Evolutionary conservation across 257 asterid genomes (phyloP).

Genomic region (Przewalskia tangutica): DNA sequence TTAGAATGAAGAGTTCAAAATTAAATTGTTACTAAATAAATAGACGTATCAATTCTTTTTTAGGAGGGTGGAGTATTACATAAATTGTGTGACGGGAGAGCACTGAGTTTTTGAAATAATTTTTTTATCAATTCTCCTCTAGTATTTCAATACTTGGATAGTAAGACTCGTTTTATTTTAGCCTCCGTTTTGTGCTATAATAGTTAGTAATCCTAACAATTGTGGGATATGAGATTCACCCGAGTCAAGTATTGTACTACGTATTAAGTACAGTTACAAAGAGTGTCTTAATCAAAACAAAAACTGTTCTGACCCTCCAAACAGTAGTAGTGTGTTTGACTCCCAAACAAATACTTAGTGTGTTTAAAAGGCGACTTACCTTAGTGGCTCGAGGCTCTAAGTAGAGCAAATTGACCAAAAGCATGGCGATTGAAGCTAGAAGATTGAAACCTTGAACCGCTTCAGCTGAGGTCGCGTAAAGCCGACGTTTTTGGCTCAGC

Average conservation of each 20-base stretch:
- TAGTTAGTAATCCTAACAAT: background rate
- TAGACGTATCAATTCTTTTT: too few species aligned
- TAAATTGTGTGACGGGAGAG: too few species aligned
- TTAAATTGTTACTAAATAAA: too few species aligned
- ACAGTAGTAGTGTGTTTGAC: too few species aligned
- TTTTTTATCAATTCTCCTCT: background rate
- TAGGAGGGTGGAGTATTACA: too few species aligned
- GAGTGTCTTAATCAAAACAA: background rate
- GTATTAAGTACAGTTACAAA: too few species aligned
- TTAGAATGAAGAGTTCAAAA: too few species aligned
- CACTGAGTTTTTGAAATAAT: too few species aligned
- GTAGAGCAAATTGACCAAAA: conserved; percentile 37
- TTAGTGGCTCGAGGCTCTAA: conserved; percentile 70
- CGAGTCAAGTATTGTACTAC: background rate
- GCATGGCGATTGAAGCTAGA: conserved; percentile 28
- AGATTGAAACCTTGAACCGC: conserved; percentile 36
- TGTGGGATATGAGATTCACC: too few species aligned
- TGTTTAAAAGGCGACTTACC: conserved; percentile 22
- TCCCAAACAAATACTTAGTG: too few species aligned
- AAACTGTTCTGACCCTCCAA: background rate
- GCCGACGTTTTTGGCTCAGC: conserved; percentile 14
- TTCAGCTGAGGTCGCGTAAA: conserved; percentile 1
- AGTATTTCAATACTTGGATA: background rate
- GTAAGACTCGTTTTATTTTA: too few species aligned
- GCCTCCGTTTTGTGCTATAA: background rate